phyloP scores from a whole-genome alignment of 2,329 filamentous ascomycete genomes.

The Botrytis fragariae region DNA sequence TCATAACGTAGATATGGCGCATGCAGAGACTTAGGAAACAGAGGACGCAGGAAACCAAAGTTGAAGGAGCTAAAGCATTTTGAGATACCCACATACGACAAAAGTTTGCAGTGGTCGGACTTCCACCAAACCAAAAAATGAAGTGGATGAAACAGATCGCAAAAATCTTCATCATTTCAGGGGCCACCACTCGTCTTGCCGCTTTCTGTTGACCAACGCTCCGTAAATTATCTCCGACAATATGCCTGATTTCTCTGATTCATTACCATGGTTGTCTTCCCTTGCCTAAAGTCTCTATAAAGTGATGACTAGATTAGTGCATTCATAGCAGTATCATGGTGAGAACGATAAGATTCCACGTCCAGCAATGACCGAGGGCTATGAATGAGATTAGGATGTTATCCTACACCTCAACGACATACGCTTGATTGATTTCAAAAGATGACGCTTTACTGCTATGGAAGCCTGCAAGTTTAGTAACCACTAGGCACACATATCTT shows the following conservation, averaged over 20 bases:
- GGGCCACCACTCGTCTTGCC: no score
- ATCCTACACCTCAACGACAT: neutral
- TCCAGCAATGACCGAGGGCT: neutral
- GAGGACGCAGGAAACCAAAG: neutral
- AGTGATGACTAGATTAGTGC: neutral
- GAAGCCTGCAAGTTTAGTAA: neutral
- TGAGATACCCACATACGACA: neutral
- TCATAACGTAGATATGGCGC: neutral
- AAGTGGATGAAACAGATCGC: neutral
- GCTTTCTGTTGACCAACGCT: no score
- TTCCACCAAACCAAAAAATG: neutral
- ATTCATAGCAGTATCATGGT: neutral
- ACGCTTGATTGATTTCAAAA: neutral
- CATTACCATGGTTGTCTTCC: neutral
- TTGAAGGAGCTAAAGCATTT: neutral
- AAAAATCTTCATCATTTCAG: no score
- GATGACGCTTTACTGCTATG: neutral
- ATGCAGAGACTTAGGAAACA: neutral
- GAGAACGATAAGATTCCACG: rapidly evolving
- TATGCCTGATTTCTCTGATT: neutral
- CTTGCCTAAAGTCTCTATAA: neutral
- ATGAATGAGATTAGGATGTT: neutral
- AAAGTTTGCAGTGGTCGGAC: neutral
- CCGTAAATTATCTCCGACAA: neutral
- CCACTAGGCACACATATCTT: rapidly evolving